Percentiles rank a stretch among this genome's conserved stretches.
Conservation (phyloP, 2,329 filamentous ascomycete species). For the Ceratocystis colombiana region DNA sequence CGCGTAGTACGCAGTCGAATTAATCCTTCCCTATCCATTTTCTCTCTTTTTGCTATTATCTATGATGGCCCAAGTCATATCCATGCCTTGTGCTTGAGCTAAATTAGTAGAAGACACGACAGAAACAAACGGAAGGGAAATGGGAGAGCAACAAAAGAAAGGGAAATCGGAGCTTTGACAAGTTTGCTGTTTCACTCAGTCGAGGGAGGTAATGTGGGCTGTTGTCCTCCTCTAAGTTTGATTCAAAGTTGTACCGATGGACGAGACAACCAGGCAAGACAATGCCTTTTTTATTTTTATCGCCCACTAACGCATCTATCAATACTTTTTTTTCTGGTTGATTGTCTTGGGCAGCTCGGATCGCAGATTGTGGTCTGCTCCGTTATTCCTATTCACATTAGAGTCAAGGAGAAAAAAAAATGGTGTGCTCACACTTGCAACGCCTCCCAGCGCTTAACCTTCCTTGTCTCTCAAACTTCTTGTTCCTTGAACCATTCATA, state of each 20-base stretch:
- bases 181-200: conserved; percentile 10
- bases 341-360: conserved; percentile 10
- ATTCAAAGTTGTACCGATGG: conserved; percentile 1
- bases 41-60: not conserved
- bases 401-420: not conserved
- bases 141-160: not conserved
- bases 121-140: not conserved
- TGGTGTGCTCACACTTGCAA: not conserved
- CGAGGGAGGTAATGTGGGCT: conserved; percentile 8
- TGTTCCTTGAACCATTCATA: not conserved
- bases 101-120: not conserved
- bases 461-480: not conserved
- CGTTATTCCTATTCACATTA: not conserved
- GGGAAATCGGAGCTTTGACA: not conserved
- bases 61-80: no score
- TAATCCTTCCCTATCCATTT: not conserved
- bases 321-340: not conserved
- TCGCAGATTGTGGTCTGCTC: not conserved
- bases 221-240: conserved; percentile 1
- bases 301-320: not conserved
- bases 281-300: not conserved
- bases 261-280: conserved; percentile 8
- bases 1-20: conserved; percentile 4
- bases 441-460: not conserved
- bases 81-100: not conserved